Base-by-base conservation (phyloP, 2,329 filamentous ascomycete species). In the Aspergillus vadensis region DNA sequence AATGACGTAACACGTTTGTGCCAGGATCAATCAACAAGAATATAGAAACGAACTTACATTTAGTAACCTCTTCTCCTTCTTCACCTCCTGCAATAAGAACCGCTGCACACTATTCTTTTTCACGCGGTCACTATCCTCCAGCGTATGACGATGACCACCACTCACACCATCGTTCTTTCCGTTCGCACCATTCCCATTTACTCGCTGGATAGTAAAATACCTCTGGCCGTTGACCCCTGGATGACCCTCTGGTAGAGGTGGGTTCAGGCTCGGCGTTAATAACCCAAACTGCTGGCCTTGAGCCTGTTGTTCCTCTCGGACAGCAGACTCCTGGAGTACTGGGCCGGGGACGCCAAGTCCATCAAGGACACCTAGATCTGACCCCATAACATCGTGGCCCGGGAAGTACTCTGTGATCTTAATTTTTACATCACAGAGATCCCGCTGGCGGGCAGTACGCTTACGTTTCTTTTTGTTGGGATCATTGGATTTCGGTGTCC, bases 391-490 rank as follows among this genome's bases (percentile, higher is more conserved):
- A 39, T 83, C 48, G 14, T 59, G 63, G 2, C 65, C 85, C 9
- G 88, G 85, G 57, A 89, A 88, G 76, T 91, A 91, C 74, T 93
- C 90, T 2, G 89, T 92, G 61, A 93, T 91, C 74, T 92, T 93
- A 74, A 93, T 92, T 77, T 93, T 93, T 65, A 93, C 90, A 74
- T 93, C 90, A 73, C 91, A 94, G n/a, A 92, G 81, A 76, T 92
- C 89, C 12, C 89, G 83, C 74, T 91, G 87, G 44, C 91, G 82
- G n/a, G 88, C 88, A 38, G 84, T 86, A 25, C 91, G 86, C 76
- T 91, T 92, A 39, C 91, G 84, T 75, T 92, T 92, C 82, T 91
- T 92, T 80, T 92, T 92, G 72, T 86, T 88, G 0, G 91, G 90
- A 68, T 93, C 90, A 50, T 90, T 86, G 0, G 89, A 91, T 73